Conservation (phyloP, 768 basidiomycete genomes). For the Gloeostereum incarnatum region DNA sequence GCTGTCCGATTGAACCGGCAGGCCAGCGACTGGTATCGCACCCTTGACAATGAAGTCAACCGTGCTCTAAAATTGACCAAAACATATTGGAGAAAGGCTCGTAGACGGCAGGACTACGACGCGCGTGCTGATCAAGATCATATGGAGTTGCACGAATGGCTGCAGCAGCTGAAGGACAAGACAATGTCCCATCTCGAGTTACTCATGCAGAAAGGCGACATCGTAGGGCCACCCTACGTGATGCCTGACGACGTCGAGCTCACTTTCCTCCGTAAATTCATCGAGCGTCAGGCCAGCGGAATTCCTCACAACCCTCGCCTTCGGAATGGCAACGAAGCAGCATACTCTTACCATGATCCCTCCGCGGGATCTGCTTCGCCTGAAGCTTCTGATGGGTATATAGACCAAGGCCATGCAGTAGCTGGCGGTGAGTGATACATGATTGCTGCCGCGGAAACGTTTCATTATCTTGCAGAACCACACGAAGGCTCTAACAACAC, state of each 20-base stretch:
- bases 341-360: slow-evolving; percentile 31
- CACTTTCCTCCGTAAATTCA: slow-evolving; percentile 71
- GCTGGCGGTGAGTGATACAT: slow-evolving; percentile 16
- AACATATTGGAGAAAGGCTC: slow-evolving; percentile 80
- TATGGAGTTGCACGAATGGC: slow-evolving; percentile 84
- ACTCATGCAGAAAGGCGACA: slow-evolving; percentile 83
- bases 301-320: slow-evolving; percentile 77
- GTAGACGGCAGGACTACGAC: slow-evolving; percentile 78
- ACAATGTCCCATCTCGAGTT: slow-evolving; percentile 83
- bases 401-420: slow-evolving; percentile 12
- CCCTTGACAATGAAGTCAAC: slow-evolving; percentile 70
- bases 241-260: slow-evolving; percentile 79
- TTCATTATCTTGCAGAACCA: not conserved
- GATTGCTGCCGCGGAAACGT: slow-evolving; percentile 1
- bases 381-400: slow-evolving; percentile 35
- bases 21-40: slow-evolving; percentile 77
- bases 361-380: slow-evolving; percentile 39
- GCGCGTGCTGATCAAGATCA: slow-evolving; percentile 81
- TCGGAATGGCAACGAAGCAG: slow-evolving; percentile 37
- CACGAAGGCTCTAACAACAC: not conserved
- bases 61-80: slow-evolving; percentile 77
- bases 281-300: slow-evolving; percentile 68
- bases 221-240: slow-evolving; percentile 71
- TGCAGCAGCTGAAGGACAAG: slow-evolving; percentile 82
- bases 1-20: slow-evolving; percentile 66